Evolutionary conservation across 305 asterid species (phyloP), one percentile per base, ranked within the genome.

Genomic region (Ajuga reptans): DNA sequence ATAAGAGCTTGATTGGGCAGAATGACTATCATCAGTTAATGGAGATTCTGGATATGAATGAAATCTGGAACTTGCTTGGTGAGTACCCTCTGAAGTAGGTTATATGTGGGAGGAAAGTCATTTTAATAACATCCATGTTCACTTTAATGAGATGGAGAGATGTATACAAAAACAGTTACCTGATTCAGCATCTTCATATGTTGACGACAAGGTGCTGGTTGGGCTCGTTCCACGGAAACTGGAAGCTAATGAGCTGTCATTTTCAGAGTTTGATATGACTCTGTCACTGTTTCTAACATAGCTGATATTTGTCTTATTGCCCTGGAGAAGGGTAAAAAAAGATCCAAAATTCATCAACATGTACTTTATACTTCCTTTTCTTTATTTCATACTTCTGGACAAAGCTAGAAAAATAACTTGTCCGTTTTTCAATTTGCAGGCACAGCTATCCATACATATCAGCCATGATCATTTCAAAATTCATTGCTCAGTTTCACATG

Each of bases 101-200:
- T 69, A 72, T 50, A 54, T 21, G 71, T 33, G 58, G 64, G 73
- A 77, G 55, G 54, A 39, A 50, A 72, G 49, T 41, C 29, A 41
- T 43, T 72, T 69, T 36, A 18, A 18, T 49, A 54, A 34, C 45
- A 56, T 36, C 66, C 9, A 64, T 36, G 29, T 53, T 31, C n/a
- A 75, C 46, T 33, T 37, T 2, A 37, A 16, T 33, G 70, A 78
- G 65, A 61, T 33, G 7, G 17, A 24, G 9, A 72, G 43, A 71
- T 27, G 71, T 64, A 65, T 51, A 78, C 64, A 61, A 64, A 67
- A 66, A 68, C 27, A 50, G 52, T 33, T 90, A 90, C 99, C 95
- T 42, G 87, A 87, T 80, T 90, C 97, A 71, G 79, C 86, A 74
- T 86, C 95, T 81, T 88, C 97, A 77, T 82, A 83, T 75, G 97